Conservation (phyloP, 441 rosid species). For the Jatropha podagrica region DNA sequence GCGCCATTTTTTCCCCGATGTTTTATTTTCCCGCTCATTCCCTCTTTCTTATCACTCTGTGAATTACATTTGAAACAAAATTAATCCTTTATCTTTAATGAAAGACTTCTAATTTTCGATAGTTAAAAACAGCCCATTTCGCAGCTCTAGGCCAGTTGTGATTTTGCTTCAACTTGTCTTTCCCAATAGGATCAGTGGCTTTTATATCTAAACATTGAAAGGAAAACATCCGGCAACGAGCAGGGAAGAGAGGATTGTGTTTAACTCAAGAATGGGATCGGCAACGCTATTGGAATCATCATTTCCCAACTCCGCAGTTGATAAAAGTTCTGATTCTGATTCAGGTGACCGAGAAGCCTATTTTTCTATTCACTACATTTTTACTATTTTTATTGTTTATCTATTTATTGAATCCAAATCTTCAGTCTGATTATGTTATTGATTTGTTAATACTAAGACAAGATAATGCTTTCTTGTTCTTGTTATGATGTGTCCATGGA, state of each 20-base stretch:
- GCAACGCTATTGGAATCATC: conserved; percentile 14
- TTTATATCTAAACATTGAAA: neutral
- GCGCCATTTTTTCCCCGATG: conserved; percentile 8
- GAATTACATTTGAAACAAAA: too few relatives aligned
- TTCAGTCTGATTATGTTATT: neutral
- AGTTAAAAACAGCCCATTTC: neutral
- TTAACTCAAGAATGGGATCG: conserved; percentile 14
- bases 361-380: neutral
- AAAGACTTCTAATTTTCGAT: too few relatives aligned
- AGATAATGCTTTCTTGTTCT: neutral
- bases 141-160: neutral
- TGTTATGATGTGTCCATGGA: neutral
- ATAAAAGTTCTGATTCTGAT: neutral
- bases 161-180: neutral
- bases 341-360: neutral
- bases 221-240: neutral
- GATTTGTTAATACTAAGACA: neutral
- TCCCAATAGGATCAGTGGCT: neutral
- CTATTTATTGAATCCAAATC: neutral
- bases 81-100: neutral
- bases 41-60: too few relatives aligned
- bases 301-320: neutral
- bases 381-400: neutral
- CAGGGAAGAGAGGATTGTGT: neutral
- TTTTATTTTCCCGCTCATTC: conserved; percentile 4